These are phyloP conservation scores for Cyberlindnera japonica DNA, from an alignment of 805 yeast genomes.

Conservation along the genomic window DNA sequence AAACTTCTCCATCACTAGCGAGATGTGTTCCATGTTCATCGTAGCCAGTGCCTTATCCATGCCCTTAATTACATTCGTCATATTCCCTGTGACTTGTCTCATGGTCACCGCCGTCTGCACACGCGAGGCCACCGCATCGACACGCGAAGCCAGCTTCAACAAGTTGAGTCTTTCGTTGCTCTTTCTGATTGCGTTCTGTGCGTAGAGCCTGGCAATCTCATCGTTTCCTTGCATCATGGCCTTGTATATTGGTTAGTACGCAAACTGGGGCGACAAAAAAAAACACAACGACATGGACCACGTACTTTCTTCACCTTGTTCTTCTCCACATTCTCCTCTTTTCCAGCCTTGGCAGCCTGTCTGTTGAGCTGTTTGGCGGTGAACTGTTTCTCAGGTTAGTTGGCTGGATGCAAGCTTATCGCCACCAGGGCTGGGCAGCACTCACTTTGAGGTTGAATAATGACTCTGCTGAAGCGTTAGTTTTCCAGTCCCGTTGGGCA, in stretches of 20 bases:
- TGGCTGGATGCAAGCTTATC: not conserved
- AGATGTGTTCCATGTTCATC: constrained; percentile 91
- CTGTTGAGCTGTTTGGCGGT: constrained; percentile 90
- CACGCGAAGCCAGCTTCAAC: constrained; percentile 77
- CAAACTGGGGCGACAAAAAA: not conserved
- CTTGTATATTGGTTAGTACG: too few relatives aligned
- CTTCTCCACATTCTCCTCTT: constrained; percentile 85
- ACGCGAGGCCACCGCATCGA: constrained; percentile 93
- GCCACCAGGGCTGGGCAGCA: too few relatives aligned
- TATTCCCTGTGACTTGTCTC: constrained; percentile 91
- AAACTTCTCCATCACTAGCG: constrained; percentile 94
- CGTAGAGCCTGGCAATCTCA: constrained; percentile 91
- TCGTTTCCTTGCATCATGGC: constrained; percentile 81
- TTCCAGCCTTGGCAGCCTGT: constrained; percentile 87
- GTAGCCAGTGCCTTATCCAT: constrained; percentile 96
- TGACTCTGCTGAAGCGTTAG: constrained; percentile 42
- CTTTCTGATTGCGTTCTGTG: constrained; percentile 93
- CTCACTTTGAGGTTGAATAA: constrained; percentile 57
- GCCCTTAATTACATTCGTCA: constrained; percentile 89
- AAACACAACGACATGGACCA: too few relatives aligned
- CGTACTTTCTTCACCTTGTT: constrained; percentile 65
- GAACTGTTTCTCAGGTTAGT: constrained; percentile 42
- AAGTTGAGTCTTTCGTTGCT: constrained; percentile 80
- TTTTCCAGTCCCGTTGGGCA: too few relatives aligned
- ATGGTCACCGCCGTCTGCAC: constrained; percentile 98